phyloP scores from a whole-genome alignment of 2,329 filamentous ascomycete species.

The Camillea tinctor region DNA sequence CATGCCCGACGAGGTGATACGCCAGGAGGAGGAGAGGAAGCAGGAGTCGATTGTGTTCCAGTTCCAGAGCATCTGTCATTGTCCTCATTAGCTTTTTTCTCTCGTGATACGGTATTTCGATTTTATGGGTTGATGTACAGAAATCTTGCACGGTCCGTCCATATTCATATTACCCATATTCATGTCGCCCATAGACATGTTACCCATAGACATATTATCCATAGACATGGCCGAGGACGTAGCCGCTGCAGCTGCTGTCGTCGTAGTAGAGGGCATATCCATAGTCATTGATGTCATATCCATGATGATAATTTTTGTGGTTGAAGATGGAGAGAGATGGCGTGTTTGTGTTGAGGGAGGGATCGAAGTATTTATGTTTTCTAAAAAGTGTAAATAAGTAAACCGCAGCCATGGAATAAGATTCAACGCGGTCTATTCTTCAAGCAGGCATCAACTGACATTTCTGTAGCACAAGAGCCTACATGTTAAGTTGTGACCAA shows the following conservation, averaged over 20 bases:
- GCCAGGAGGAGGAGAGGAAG: slow-evolving; percentile 71
- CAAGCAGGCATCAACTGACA: background rate
- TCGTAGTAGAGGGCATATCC: background rate
- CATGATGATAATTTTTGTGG: background rate
- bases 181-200: background rate
- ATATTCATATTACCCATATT: no score
- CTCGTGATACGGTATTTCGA: background rate
- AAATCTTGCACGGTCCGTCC: slow-evolving; percentile 1
- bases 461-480: background rate
- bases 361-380: no score
- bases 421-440: background rate
- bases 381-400: no score
- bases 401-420: no score
- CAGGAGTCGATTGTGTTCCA: slow-evolving; percentile 71
- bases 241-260: background rate
- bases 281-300: background rate
- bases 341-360: background rate
- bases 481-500: background rate
- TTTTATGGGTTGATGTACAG: background rate
- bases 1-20: slow-evolving; percentile 65
- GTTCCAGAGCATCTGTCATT: slow-evolving; percentile 72
- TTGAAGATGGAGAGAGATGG: background rate
- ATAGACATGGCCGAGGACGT: background rate
- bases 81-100: slow-evolving; percentile 3
- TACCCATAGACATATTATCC: no score